Evolutionary conservation across 2,329 filamentous ascomycete species (phyloP), one percentile per base, ranked within the genome.

Genomic region (Septoria petroselini): DNA sequence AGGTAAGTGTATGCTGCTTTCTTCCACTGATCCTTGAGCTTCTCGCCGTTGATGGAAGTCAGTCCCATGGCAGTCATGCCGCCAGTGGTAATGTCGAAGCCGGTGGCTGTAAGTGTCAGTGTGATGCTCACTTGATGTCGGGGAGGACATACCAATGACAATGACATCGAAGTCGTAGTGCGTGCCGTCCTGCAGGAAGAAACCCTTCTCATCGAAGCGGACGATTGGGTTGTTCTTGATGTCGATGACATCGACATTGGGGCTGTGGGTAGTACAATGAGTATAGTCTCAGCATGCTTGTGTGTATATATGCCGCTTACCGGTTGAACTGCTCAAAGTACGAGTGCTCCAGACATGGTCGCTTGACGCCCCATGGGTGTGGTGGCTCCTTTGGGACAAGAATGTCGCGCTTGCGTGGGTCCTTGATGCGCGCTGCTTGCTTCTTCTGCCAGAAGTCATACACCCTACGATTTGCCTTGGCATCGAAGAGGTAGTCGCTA

Each of bases 371-470:
- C 64, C 71, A 75, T 31, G 76, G 64, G 3, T 70, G 56, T 0
- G 80, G 80, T 38, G 1, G 70, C 65, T 75, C 75, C 41, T 61
- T 57, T 0, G 73, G 70, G 0, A 77, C 78, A 7, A 83, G 68
- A 2, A 81, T 53, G n/a, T 80, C 76, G n/a, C 72, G 65, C 51
- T 73, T 70, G 14, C 62, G 62, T 0, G 77, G 70, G 44, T 82
- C 77, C 0, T 68, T 62, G 34, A 83, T 71, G 2, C 79, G 71
- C 7, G 65, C 68, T 0, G 77, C 70, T 0, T 73, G 73, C 62
- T 79, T 79, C 54, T 72, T 71, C 3, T 68, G 69, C 79, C 79
- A 82, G 61, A 81, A 82, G 3, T 75, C 66, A 60, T 82, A 83
- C 6, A 48, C 53, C 14, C 41, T 53, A 9, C 53, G 48, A 14